These are phyloP conservation scores for Rhizoctonia solani DNA, from an alignment of 1,284 basidiomycete genomes.

Conservation along the genomic window DNA sequence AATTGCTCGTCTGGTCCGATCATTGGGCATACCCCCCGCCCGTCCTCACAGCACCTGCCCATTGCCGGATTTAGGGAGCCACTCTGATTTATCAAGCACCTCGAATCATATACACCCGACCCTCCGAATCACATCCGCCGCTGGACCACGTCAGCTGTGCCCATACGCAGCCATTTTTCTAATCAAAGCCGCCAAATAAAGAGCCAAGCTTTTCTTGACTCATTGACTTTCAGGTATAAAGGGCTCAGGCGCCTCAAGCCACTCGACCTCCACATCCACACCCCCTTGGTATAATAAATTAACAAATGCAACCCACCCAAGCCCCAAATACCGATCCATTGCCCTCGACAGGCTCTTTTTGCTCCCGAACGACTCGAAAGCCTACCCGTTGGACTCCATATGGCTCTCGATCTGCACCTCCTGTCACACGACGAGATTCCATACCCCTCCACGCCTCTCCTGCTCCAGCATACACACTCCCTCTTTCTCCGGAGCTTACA, in stretches of 20 bases:
- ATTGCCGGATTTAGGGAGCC: neutral
- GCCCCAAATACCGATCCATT: conserved; percentile 27
- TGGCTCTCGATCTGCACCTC: conserved; percentile 26
- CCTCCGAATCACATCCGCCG: neutral
- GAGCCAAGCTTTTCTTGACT: conserved; percentile 6
- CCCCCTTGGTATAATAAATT: neutral
- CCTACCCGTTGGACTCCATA: conserved; percentile 19
- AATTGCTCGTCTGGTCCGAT: too few species aligned
- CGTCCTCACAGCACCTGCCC: neutral
- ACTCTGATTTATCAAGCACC: neutral
- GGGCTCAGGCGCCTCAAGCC: neutral
- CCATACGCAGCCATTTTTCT: neutral
- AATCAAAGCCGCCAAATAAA: neutral
- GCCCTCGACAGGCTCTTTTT: neutral
- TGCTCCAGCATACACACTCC: conserved; percentile 16
- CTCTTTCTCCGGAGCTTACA: conserved; percentile 16
- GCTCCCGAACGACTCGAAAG: conserved; percentile 20
- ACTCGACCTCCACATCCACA: neutral
- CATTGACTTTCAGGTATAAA: conserved; percentile 4
- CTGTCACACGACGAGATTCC: conserved; percentile 10
- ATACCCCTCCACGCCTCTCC: neutral
- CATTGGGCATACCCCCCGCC: neutral
- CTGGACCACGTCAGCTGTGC: conserved; percentile 13
- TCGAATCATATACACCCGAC: neutral
- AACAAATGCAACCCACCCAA: conserved; percentile 1